Evolutionary conservation across 495 filamentous ascomycete genomes (phyloP).

Genomic region (Penicillium soppii): DNA sequence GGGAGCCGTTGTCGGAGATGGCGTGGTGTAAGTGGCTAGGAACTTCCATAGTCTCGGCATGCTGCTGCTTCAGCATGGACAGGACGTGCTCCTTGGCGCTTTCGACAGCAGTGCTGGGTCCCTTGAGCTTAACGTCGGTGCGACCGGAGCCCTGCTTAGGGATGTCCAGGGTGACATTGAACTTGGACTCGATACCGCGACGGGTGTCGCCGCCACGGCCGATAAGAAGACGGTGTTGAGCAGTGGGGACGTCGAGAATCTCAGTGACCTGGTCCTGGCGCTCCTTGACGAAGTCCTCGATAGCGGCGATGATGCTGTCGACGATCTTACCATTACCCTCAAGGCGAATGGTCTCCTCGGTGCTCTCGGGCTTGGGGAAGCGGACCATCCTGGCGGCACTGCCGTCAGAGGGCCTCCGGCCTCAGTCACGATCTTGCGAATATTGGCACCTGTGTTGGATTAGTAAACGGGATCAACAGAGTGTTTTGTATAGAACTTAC

Average conservation of each 20-base stretch:
- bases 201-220: constrained; percentile 86
- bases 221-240: constrained; percentile 89
- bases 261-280: constrained; percentile 75
- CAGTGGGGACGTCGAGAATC: constrained; percentile 73
- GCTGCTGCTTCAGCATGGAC: constrained; percentile 76
- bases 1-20: constrained; percentile 83
- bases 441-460: constrained; percentile 67
- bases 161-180: constrained; percentile 86
- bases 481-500: constrained; percentile 50
- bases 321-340: constrained; percentile 82
- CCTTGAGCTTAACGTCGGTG: constrained; percentile 77
- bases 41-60: constrained; percentile 81
- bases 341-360: constrained; percentile 79
- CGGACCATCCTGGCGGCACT: constrained; percentile 82
- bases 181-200: constrained; percentile 81
- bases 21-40: constrained; percentile 78
- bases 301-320: constrained; percentile 81
- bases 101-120: constrained; percentile 72
- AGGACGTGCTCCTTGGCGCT: constrained; percentile 83
- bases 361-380: constrained; percentile 78
- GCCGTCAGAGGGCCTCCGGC: constrained; percentile 83
- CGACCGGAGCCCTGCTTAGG: constrained; percentile 73
- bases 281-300: constrained; percentile 74
- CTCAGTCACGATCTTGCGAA: constrained; percentile 81
- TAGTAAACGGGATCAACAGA: constrained; percentile 25